phyloP scores from a whole-genome alignment of 1,284 basidiomycete genomes.

The Boletus semigastroideus region DNA sequence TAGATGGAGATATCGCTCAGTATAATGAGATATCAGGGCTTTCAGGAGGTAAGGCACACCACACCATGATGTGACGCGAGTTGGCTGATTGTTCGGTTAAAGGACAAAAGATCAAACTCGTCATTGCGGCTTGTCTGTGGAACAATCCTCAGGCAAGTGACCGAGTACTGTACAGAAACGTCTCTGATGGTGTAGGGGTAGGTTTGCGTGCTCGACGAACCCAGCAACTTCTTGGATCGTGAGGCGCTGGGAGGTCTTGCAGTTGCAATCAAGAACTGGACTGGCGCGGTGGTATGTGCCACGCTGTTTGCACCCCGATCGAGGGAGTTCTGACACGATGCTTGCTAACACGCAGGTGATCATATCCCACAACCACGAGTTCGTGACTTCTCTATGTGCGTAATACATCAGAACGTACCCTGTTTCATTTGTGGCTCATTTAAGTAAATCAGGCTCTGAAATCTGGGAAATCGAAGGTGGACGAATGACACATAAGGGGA shows the following conservation, averaged over 20 bases:
- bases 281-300: slow-evolving; percentile 78
- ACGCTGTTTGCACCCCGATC: slow-evolving; percentile 17
- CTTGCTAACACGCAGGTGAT: slow-evolving; percentile 64
- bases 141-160: slow-evolving; percentile 81
- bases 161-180: neutral
- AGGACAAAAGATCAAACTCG: slow-evolving; percentile 97
- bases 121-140: slow-evolving; percentile 93
- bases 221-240: slow-evolving; percentile 95
- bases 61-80: slow-evolving; percentile 6
- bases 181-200: slow-evolving; percentile 40
- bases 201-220: slow-evolving; percentile 82
- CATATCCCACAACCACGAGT: slow-evolving; percentile 96
- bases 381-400: slow-evolving; percentile 84
- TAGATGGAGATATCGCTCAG: slow-evolving; percentile 96
- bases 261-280: slow-evolving; percentile 96
- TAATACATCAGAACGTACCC: slow-evolving; percentile 23
- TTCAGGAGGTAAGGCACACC: slow-evolving; percentile 63
- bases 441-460: slow-evolving; percentile 59
- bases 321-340: slow-evolving; percentile 21
- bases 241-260: slow-evolving; percentile 91
- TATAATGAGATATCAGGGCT: slow-evolving; percentile 94
- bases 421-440: slow-evolving; percentile 19
- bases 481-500: slow-evolving; percentile 85
- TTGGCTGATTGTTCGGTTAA: slow-evolving; percentile 31
- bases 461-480: slow-evolving; percentile 84